Conservation (phyloP, 2,329 filamentous ascomycete species). For the Diaporthe aspalathi region DNA sequence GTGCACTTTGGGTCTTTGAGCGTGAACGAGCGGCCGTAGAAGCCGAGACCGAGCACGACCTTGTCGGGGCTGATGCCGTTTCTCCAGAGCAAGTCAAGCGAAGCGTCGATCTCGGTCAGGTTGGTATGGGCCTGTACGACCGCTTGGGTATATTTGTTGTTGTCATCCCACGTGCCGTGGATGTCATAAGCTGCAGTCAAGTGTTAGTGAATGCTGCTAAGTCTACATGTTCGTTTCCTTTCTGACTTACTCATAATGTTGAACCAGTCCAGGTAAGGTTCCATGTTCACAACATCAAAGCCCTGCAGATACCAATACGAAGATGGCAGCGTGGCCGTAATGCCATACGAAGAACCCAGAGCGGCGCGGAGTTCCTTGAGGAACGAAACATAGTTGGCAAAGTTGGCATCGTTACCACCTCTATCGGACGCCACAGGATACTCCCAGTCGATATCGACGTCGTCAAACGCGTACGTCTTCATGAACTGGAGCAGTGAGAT, state of each 20-base stretch:
- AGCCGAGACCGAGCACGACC: not conserved
- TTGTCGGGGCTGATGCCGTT: not conserved
- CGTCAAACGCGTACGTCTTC: slow-evolving; percentile 45
- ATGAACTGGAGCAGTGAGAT: slow-evolving; percentile 43
- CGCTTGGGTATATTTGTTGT: slow-evolving; percentile 27
- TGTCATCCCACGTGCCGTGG: not conserved
- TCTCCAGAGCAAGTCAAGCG: slow-evolving; percentile 28
- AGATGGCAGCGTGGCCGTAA: slow-evolving; percentile 45
- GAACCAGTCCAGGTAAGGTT: not conserved
- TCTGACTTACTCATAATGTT: too few species aligned
- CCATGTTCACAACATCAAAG: slow-evolving; percentile 42
- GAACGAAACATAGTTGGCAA: slow-evolving; percentile 43
- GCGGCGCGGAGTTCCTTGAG: slow-evolving; percentile 41
- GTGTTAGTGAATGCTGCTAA: too few species aligned
- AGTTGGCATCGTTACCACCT: slow-evolving; percentile 43
- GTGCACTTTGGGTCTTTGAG: not conserved
- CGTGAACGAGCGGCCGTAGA: not conserved
- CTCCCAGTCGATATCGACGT: too few species aligned
- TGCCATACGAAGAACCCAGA: slow-evolving; percentile 36
- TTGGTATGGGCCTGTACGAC: slow-evolving; percentile 1
- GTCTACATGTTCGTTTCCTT: too few species aligned
- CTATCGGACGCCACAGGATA: slow-evolving; percentile 48
- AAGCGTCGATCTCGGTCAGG: not conserved
- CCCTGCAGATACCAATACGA: slow-evolving; percentile 46
- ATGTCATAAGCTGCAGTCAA: too few species aligned